A percentile compares a stretch with the other conserved stretches of the same genome.
phyloP scores from a whole-genome alignment of 441 rosid genomes.

The Populus hybrid region DNA sequence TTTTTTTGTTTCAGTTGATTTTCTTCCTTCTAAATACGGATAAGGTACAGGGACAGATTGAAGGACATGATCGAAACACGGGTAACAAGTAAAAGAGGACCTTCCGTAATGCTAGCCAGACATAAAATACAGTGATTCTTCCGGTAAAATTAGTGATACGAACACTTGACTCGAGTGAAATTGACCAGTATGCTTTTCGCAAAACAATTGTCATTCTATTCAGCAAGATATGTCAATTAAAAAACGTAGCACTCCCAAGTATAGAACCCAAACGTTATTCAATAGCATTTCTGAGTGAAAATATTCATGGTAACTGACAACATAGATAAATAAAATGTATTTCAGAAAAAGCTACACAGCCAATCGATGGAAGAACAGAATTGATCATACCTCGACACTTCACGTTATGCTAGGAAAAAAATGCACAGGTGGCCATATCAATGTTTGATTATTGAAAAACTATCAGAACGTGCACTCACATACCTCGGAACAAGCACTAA shows the following conservation, averaged over 20 bases:
- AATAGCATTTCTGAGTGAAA: not conserved
- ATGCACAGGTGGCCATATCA: not conserved
- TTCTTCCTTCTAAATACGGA: no score
- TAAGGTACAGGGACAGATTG: not conserved
- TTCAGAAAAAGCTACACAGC: not conserved
- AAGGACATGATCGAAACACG: not conserved
- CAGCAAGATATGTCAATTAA: not conserved
- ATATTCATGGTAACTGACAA: not conserved
- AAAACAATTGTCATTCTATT: not conserved
- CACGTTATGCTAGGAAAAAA: not conserved
- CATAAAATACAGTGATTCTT: not conserved
- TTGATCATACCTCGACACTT: not conserved
- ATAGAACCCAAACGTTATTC: not conserved
- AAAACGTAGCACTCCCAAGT: not conserved
- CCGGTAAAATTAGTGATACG: not conserved
- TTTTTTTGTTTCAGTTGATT: no score
- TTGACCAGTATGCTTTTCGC: not conserved
- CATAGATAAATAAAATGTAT: not conserved
- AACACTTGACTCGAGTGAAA: not conserved
- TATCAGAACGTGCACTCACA: not conserved
- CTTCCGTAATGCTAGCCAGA: not conserved
- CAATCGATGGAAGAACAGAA: not conserved
- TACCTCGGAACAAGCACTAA: not conserved
- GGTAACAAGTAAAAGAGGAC: not conserved
- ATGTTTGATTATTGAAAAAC: constrained; percentile 3